Conservation (phyloP, 2,329 filamentous ascomycete species). For the Aspergillus hortae region DNA sequence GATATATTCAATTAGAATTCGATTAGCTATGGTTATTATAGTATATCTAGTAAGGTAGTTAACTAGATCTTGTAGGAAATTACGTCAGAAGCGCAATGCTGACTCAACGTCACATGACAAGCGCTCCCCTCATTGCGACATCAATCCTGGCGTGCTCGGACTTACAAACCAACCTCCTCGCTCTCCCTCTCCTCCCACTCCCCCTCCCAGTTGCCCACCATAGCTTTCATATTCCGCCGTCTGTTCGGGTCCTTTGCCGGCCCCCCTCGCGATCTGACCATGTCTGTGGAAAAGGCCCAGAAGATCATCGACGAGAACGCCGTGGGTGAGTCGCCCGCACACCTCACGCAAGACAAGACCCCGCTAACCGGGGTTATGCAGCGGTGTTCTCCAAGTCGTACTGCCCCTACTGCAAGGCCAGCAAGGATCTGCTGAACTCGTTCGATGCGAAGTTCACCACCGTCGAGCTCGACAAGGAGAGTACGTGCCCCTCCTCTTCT, state of each 20-base stretch:
- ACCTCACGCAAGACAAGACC: not conserved
- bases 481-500: conserved; percentile 51
- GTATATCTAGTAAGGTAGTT: too few relatives aligned
- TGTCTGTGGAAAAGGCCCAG: conserved; percentile 82
- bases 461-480: conserved; percentile 80
- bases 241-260: conserved; percentile 63
- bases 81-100: not conserved
- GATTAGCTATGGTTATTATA: not conserved
- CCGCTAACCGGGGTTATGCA: not conserved
- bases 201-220: conserved; percentile 37
- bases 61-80: not conserved
- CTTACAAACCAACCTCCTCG: not conserved
- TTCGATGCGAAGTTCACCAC: conserved; percentile 68
- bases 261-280: conserved; percentile 56
- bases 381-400: conserved; percentile 97
- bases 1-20: too few relatives aligned
- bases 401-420: conserved; percentile 85
- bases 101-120: too few relatives aligned
- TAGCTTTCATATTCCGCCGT: conserved; percentile 66
- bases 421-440: conserved; percentile 70
- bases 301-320: conserved; percentile 83
- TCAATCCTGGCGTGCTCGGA: not conserved
- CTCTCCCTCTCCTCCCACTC: conserved; percentile 1
- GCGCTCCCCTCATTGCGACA: not conserved
- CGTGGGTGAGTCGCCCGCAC: conserved; percentile 62